Evolutionary conservation across 2,329 filamentous ascomycete species (phyloP), one percentile per base, ranked within the genome.

Genomic region (Colletotrichum melonis): DNA sequence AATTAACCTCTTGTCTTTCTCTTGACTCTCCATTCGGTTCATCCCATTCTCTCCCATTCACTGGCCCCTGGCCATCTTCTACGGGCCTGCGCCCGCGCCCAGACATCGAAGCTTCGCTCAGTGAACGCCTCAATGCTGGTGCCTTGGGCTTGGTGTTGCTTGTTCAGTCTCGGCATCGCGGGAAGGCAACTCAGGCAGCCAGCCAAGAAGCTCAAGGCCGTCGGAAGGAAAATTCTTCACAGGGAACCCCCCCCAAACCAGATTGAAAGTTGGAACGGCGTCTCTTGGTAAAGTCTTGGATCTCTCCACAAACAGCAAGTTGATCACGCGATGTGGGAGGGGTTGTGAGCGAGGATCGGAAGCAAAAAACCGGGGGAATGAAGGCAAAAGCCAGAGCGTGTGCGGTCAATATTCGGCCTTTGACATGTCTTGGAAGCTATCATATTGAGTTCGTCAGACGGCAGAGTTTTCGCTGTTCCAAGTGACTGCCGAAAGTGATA

Each of bases 101-200:
- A 66, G 60, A 28, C 62, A 30, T 22, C 35, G 52, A 59, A 42
- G 16, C 5, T 14, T 35, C 26, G 7, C 16, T 22, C n/a, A 11
- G 24, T 16, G 16, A 30, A 16, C 12, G n/a, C 26, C 32, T n/a
- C n/a, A 30, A 60, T 30, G 67, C 56, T 70, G 65, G 24, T 60
- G 19, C 11, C 26, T n/a, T 22, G 56, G 66, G 67, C 60, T 73
- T 70, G 65, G 56, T 49, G 67, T 62, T 70, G 67, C 67, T 73
- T 62, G 70, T 70, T 57, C 32, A 5, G 55, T 22, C 70, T 70
- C 24, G 56, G 55, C 55, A 60, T 57, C 60, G 60, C 46, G 70
- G 56, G 35, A 73, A 49, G 56, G n/a, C 59, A 30, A 30, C 42
- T 54, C 16, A 11, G 26, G 9, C 6, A 54, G 30, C 24, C 28